Evolutionary conservation across 2,329 filamentous ascomycete genomes (phyloP).

Genomic region (Apiospora phragmitis): DNA sequence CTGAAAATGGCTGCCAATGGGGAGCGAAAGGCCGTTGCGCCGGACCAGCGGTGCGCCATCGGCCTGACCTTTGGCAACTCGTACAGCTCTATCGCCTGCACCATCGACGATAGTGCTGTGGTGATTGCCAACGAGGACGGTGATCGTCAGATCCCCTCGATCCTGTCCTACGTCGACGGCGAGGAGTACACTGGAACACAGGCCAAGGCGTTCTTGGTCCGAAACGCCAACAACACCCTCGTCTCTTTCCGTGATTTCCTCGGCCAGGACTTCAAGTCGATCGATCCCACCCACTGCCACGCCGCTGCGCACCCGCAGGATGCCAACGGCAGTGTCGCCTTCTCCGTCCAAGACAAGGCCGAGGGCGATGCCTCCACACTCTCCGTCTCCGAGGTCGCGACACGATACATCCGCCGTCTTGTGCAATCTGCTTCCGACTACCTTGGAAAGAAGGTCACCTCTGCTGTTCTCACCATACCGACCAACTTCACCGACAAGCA

Average conservation of each 20-base stretch:
- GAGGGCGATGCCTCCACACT: constrained; percentile 67
- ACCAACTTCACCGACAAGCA: constrained; percentile 91
- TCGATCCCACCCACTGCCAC: constrained; percentile 94
- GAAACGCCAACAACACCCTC: constrained; percentile 90
- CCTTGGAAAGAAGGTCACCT: constrained; percentile 88
- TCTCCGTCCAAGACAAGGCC: constrained; percentile 77
- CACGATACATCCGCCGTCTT: constrained; percentile 81
- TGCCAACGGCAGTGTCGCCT: constrained; percentile 69
- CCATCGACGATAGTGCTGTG: constrained; percentile 89
- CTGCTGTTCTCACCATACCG: constrained; percentile 91
- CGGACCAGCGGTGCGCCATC: constrained; percentile 70
- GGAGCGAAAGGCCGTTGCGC: constrained; percentile 45
- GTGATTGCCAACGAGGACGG: constrained; percentile 99
- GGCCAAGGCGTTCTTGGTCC: constrained; percentile 89
- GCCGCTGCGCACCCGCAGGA: constrained; percentile 88
- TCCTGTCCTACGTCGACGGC: constrained; percentile 91
- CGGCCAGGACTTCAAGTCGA: constrained; percentile 95
- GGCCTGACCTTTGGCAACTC: constrained; percentile 98
- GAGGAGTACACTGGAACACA: constrained; percentile 97
- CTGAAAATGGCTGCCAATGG: constrained; percentile 48
- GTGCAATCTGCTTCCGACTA: constrained; percentile 85
- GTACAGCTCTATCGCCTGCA: constrained; percentile 95
- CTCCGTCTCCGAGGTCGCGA: constrained; percentile 77
- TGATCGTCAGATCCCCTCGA: constrained; percentile 95
- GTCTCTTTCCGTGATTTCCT: constrained; percentile 96